These are phyloP conservation scores for Globisporangium solare DNA, from an alignment of 352 stramenopile species.

Conservation along the genomic window DNA sequence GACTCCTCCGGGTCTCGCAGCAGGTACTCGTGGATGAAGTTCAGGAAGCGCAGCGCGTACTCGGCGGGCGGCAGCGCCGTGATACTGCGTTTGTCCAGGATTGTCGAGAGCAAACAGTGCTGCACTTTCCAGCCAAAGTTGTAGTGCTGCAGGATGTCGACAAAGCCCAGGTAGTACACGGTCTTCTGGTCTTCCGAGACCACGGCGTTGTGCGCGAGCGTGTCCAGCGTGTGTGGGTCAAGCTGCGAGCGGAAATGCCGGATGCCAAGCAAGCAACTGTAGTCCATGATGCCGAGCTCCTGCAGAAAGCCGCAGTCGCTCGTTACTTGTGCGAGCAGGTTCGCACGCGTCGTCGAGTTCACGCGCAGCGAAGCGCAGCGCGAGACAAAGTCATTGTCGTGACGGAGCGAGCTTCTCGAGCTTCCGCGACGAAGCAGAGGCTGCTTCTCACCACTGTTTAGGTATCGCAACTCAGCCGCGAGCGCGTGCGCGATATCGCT, in stretches of 20 bases:
- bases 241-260: conserved; percentile 47
- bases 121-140: conserved; percentile 84
- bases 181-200: conserved; percentile 64
- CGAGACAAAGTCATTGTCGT: conserved; percentile 79
- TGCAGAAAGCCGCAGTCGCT: conserved; percentile 83
- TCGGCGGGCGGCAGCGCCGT: conserved; percentile 77
- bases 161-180: conserved; percentile 83
- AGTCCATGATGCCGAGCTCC: conserved; percentile 86
- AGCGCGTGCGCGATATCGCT: conserved; percentile 17
- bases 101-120: conserved; percentile 58
- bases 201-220: conserved; percentile 70
- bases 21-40: conserved; percentile 83
- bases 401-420: conserved; percentile 56
- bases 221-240: conserved; percentile 41
- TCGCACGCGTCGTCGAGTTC: conserved; percentile 64
- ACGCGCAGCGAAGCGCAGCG: conserved; percentile 61
- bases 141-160: conserved; percentile 85
- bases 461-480: conserved; percentile 25
- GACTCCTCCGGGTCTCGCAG: conserved; percentile 55
- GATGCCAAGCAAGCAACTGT: conserved; percentile 79
- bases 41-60: conserved; percentile 82
- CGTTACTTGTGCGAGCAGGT: conserved; percentile 75
- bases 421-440: conserved; percentile 48
- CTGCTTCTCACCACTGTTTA: conserved; percentile 45
- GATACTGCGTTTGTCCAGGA: conserved; percentile 74